Evolutionary conservation across 768 basidiomycete species (phyloP).

Genomic region (Russula olivacea): DNA sequence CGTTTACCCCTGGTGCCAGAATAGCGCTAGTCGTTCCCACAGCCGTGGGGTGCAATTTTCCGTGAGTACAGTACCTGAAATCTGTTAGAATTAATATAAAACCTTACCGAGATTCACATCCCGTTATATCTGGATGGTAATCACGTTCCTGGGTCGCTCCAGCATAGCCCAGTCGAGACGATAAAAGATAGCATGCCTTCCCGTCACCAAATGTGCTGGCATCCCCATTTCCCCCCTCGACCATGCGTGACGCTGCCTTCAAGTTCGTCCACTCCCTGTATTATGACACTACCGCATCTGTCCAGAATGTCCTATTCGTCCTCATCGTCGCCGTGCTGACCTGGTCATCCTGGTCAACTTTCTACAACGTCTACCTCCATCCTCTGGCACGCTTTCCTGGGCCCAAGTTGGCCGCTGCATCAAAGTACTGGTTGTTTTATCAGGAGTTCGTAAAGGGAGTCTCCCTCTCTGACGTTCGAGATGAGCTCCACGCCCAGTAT

Average conservation of each 20-base stretch:
- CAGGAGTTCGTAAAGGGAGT: conserved; percentile 22
- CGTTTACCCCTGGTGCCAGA: too few relatives aligned
- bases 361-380: conserved; percentile 20
- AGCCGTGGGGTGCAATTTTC: not conserved
- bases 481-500: conserved; percentile 35
- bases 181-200: not conserved
- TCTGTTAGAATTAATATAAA: not conserved
- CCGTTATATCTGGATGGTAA: not conserved
- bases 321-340: not conserved
- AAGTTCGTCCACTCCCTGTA: not conserved
- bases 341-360: not conserved
- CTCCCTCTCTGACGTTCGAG: conserved; percentile 32
- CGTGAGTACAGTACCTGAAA: not conserved
- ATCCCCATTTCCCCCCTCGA: not conserved
- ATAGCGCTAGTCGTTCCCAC: not conserved
- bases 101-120: not conserved
- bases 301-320: not conserved
- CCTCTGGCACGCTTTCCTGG: conserved; percentile 27
- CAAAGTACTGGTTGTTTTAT: conserved; percentile 23
- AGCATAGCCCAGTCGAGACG: not conserved
- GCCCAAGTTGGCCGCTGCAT: conserved; percentile 24
- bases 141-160: not conserved
- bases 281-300: not conserved
- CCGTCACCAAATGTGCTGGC: not conserved
- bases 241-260: not conserved